Evolutionary conservation across 2,329 filamentous ascomycete species (phyloP), one percentile per base, ranked within the genome.

Genomic region (Pochonia chlamydosporia): DNA sequence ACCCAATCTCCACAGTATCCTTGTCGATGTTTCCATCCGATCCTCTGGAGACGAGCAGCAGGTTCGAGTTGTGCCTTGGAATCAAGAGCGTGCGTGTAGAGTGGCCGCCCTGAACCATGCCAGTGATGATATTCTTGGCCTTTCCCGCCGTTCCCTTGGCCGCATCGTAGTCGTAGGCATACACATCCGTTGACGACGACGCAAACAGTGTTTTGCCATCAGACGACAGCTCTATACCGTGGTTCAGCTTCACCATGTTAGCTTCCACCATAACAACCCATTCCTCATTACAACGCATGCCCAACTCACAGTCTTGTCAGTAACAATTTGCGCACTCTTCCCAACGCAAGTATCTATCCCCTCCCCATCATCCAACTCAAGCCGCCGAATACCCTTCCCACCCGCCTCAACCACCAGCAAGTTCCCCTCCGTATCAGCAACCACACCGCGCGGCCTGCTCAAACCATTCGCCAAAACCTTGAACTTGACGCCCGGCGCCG

Each of bases 11-110:
- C 5, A 63, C 61, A 1, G 82, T 73, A 11, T 63, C 53, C 51
- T 49, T 63, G 55, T 85, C 81, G 23, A 85, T 66, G 52, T 85
- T 85, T 13, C 66, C 69, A 28, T 73, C 67, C 50, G 78, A 82
- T 16, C 83, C 83, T 48, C 79, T 72, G 44, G 76, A 81, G 18
- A 87, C 74, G n/a, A 87, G 59, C 2, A 88, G 66, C 48, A 75
- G 67, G 18, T 73, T 74, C 0, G 75, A 69, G 20, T 71, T 69
- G 10, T 69, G 68, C 5, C 67, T 59, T 0, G 81, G 78, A 5
- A 83, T 65, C 40, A 84, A 68, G 3, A 88, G 67, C 1, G 83
- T 87, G 24, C 84, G 72, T 1, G 82, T 83, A 2, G 70, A 74
- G 53, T 87, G 81, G 33, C 78, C 82, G n/a, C 66, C 65, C 41